Conservation (phyloP, 768 basidiomycete genomes). For the Mycena vitilis region DNA sequence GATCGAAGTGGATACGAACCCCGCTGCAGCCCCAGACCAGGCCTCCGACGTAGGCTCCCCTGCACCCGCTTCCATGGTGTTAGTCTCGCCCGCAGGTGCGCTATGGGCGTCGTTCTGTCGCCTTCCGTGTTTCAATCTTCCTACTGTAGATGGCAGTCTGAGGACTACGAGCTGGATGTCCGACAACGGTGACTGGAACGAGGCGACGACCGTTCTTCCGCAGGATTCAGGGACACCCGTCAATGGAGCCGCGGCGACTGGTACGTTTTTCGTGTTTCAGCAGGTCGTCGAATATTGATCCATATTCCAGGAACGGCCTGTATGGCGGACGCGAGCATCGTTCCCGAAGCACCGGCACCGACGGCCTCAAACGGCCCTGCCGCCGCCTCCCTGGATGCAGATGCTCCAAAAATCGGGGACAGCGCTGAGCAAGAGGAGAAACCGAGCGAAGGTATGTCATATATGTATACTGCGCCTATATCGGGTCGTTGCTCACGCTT, state of each 20-base stretch:
- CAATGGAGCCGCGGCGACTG: too few species aligned
- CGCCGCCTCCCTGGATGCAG: not conserved
- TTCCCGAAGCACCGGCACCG: not conserved
- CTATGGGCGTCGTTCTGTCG: too few species aligned
- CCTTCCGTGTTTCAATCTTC: not conserved
- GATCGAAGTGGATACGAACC: not conserved
- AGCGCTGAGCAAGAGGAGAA: not conserved
- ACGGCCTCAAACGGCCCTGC: not conserved
- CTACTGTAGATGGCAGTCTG: not conserved
- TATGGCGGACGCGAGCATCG: not conserved
- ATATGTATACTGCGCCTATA: not conserved
- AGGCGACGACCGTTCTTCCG: not conserved
- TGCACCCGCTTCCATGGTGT: not conserved
- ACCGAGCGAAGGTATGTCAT: not conserved
- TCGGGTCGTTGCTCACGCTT: not conserved
- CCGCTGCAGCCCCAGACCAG: not conserved
- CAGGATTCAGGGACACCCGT: too few species aligned
- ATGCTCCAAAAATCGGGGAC: constrained; percentile 8
- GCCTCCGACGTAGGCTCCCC: not conserved
- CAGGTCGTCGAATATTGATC: too few species aligned
- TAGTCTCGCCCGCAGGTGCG: constrained; percentile 12
- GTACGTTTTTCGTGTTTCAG: too few species aligned
- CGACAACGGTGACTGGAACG: constrained; percentile 11
- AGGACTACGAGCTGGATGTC: constrained; percentile 8
- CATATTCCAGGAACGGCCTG: not conserved